Evolutionary conservation across 257 asterid species (phyloP).

Genomic region (Jaltomata sinuosa): DNA sequence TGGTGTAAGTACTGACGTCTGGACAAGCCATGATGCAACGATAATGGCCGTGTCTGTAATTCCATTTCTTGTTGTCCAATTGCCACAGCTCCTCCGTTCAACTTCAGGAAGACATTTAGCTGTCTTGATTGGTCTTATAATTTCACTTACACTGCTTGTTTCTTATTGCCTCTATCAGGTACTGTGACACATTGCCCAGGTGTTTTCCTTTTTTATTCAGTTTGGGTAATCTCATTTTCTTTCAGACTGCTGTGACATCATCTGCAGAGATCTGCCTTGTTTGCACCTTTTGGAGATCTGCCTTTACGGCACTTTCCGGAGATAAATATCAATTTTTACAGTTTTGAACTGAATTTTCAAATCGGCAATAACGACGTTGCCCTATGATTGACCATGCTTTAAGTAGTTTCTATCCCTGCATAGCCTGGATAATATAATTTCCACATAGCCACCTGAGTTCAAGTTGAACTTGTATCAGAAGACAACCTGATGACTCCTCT

Average conservation of each 20-base stretch:
- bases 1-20: slow-evolving; percentile 72
- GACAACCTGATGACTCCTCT: not conserved
- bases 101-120: slow-evolving; percentile 56
- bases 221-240: not conserved
- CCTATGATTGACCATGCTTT: not conserved
- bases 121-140: slow-evolving; percentile 61
- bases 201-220: not conserved
- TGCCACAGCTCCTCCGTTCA: slow-evolving; percentile 54
- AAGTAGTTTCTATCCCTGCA: not conserved
- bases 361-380: not conserved
- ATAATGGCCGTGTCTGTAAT: slow-evolving; percentile 81
- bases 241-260: not conserved
- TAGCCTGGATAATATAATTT: not conserved
- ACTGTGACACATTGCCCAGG: not conserved
- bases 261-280: not conserved
- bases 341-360: not conserved
- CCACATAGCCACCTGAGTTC: not conserved
- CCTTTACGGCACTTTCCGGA: not conserved
- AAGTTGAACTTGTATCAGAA: not conserved
- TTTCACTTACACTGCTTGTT: slow-evolving; percentile 49
- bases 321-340: not conserved
- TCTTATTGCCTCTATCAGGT: slow-evolving; percentile 90
- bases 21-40: slow-evolving; percentile 78
- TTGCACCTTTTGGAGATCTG: not conserved
- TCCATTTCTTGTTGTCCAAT: slow-evolving; percentile 71